Evolutionary conservation across 2,329 filamentous ascomycete species (phyloP).

Genomic region (Fusarium miscanthi): DNA sequence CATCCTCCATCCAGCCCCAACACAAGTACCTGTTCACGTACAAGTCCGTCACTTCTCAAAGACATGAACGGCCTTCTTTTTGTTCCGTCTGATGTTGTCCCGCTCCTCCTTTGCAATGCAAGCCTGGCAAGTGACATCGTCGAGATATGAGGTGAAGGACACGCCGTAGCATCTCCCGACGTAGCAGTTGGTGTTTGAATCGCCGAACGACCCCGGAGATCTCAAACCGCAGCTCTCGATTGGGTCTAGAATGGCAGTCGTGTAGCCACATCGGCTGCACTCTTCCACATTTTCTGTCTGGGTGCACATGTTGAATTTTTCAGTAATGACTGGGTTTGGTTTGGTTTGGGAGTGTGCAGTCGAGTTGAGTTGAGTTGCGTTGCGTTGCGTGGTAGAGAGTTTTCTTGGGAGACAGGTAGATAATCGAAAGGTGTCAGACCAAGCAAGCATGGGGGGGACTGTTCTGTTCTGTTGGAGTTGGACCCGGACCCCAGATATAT

Average conservation of each 20-base stretch:
- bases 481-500: conserved; percentile 21
- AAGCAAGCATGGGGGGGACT: conserved; percentile 7
- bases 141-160: conserved; percentile 29
- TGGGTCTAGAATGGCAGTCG: conserved; percentile 7
- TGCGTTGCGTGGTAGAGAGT: not conserved
- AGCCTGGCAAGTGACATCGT: conserved; percentile 9
- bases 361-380: not conserved
- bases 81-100: conserved; percentile 3
- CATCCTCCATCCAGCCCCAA: not conserved
- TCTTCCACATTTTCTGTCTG: conserved; percentile 33
- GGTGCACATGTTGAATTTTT: conserved; percentile 24
- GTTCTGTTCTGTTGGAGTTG: not conserved
- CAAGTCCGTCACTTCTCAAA: not conserved
- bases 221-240: conserved; percentile 28
- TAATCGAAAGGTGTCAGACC: not conserved
- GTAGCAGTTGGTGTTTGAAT: conserved; percentile 10
- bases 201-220: conserved; percentile 11
- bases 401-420: not conserved
- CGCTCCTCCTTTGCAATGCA: conserved; percentile 12
- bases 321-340: not conserved
- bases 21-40: not conserved
- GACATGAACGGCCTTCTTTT: not conserved
- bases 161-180: conserved; percentile 27
- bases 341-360: not conserved
- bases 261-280: conserved; percentile 19